Evolutionary conservation across 768 basidiomycete genomes (phyloP).

Genomic region (Gelatoporia subvermispora): DNA sequence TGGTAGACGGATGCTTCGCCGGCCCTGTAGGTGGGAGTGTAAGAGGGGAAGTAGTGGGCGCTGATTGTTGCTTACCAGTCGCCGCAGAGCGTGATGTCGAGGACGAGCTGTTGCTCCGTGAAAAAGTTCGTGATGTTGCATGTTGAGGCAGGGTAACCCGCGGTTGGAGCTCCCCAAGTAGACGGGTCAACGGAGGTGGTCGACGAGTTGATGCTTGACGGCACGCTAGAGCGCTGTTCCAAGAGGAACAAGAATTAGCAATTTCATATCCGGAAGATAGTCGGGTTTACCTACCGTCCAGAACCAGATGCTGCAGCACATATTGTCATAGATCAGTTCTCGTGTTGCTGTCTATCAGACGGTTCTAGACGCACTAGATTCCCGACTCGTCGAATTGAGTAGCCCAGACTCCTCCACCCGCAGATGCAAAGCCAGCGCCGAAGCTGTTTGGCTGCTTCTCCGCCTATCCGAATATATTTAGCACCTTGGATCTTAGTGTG

Average conservation of each 20-base stretch:
- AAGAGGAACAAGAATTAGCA: not conserved
- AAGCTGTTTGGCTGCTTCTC: conserved; percentile 34
- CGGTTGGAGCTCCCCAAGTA: conserved; percentile 42
- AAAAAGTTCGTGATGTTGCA: conserved; percentile 45
- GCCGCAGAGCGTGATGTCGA: conserved; percentile 58
- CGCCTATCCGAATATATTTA: not conserved
- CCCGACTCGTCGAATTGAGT: conserved; percentile 59
- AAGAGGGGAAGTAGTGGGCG: not conserved
- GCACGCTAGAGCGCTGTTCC: conserved; percentile 32
- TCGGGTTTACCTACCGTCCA: conserved; percentile 33
- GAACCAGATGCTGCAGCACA: conserved; percentile 40
- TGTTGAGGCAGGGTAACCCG: conserved; percentile 32
- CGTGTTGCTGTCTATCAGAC: not conserved
- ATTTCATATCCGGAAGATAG: too few species aligned
- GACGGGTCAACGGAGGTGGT: conserved; percentile 32
- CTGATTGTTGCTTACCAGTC: conserved; percentile 29
- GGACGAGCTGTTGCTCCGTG: conserved; percentile 44
- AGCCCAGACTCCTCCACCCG: conserved; percentile 62
- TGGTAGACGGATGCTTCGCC: conserved; percentile 42
- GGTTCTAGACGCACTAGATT: conserved; percentile 31
- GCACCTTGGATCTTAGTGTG: not conserved
- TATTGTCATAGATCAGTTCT: too few species aligned
- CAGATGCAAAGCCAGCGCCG: conserved; percentile 35
- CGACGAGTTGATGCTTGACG: conserved; percentile 28
- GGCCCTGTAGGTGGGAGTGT: conserved; percentile 35